Conservation (phyloP, 1,284 basidiomycete genomes). For the Moesziomyces aphidis region DNA sequence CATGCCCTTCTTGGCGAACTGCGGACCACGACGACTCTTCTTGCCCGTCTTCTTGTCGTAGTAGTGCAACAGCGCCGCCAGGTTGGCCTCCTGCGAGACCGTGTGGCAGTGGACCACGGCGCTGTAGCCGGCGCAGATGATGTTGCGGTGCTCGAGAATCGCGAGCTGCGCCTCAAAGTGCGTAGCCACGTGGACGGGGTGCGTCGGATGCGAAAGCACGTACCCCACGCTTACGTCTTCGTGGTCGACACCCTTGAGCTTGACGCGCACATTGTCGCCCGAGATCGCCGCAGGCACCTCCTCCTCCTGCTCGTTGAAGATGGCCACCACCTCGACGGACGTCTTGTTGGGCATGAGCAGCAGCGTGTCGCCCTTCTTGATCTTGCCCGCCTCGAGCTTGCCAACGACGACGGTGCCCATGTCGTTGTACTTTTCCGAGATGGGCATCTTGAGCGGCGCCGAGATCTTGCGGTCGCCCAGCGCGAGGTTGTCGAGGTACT, state of each 20-base stretch:
- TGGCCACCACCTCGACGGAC: constrained; percentile 58
- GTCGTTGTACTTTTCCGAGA: constrained; percentile 67
- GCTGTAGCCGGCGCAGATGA: constrained; percentile 66
- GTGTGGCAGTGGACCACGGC: constrained; percentile 67
- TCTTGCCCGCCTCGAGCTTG: constrained; percentile 65
- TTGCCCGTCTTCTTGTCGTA: constrained; percentile 68
- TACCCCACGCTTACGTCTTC: constrained; percentile 65
- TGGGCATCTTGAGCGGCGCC: constrained; percentile 66
- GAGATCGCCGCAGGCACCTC: constrained; percentile 67
- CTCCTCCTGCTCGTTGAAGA: constrained; percentile 66
- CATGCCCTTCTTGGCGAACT: constrained; percentile 66
- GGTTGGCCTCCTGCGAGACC: constrained; percentile 60
- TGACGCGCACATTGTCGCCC: constrained; percentile 67
- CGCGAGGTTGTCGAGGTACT: constrained; percentile 60
- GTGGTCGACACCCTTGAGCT: constrained; percentile 65
- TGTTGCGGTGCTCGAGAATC: constrained; percentile 67
- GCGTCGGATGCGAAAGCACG: constrained; percentile 60
- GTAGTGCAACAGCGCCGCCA: constrained; percentile 65
- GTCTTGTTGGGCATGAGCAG: constrained; percentile 66
- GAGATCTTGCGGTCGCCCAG: constrained; percentile 65
- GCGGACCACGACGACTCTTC: constrained; percentile 65
- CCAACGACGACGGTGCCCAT: constrained; percentile 68
- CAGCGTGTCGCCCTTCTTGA: constrained; percentile 61
- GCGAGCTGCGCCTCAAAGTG: constrained; percentile 67
- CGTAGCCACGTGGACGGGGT: constrained; percentile 64